Evolutionary conservation across 1,139 yeast species (phyloP).

Genomic region (Yamadazyma spencermartinsiae): DNA sequence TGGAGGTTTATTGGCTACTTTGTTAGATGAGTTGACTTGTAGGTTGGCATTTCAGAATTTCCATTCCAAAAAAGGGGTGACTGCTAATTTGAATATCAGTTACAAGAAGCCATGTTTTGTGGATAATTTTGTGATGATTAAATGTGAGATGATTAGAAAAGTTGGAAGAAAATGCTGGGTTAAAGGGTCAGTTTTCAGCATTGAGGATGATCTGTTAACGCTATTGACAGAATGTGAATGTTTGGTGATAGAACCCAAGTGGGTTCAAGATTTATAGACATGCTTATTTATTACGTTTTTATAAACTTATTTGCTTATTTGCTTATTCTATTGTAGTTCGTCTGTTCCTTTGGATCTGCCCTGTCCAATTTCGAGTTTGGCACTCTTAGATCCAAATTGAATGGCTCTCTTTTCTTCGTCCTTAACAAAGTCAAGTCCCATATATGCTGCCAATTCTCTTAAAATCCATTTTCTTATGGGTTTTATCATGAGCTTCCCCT

Average conservation of each 20-base stretch:
- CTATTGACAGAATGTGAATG: slow-evolving; percentile 43
- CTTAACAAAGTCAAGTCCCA: slow-evolving; percentile 59
- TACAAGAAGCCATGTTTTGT: slow-evolving; percentile 41
- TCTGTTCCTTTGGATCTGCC: slow-evolving; percentile 69
- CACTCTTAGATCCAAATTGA: slow-evolving; percentile 94
- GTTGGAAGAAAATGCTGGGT: slow-evolving; percentile 47
- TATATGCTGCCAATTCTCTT: slow-evolving; percentile 55
- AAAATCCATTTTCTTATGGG: slow-evolving; percentile 61
- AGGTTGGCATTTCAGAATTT: slow-evolving; percentile 51
- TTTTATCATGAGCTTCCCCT: slow-evolving; percentile 25
- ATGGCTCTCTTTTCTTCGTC: slow-evolving; percentile 90
- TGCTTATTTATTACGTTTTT: slow-evolving; percentile 3
- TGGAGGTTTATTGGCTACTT: slow-evolving; percentile 56
- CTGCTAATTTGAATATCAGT: slow-evolving; percentile 47
- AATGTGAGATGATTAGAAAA: slow-evolving; percentile 34
- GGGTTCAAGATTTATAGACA: slow-evolving; percentile 40
- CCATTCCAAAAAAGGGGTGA: slow-evolving; percentile 42
- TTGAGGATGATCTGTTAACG: slow-evolving; percentile 17
- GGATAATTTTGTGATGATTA: slow-evolving; percentile 34
- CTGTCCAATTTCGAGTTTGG: slow-evolving; percentile 81
- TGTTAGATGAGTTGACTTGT: slow-evolving; percentile 55
- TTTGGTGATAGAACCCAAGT: slow-evolving; percentile 47
- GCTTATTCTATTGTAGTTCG: slow-evolving; percentile 8
- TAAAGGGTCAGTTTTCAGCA: slow-evolving; percentile 36
- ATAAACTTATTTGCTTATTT: slow-evolving; percentile 5